These are phyloP conservation scores for Arthrobotrys pseudoclavata DNA, from an alignment of 2,329 filamentous ascomycete genomes.

Conservation along the genomic window DNA sequence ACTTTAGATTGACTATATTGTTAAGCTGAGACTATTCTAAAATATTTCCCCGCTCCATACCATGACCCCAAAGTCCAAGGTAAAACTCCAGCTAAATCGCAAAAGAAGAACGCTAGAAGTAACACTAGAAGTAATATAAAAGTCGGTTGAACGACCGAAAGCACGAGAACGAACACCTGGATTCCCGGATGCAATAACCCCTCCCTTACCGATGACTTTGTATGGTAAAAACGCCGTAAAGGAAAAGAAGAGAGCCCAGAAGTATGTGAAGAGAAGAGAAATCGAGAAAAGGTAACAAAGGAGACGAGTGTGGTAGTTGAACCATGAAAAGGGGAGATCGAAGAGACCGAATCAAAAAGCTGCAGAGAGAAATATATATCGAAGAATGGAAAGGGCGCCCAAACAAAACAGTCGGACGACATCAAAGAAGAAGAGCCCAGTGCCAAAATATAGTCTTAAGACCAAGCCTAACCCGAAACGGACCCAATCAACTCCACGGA, in stretches of 20 bases:
- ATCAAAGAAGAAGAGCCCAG: conserved; percentile 4
- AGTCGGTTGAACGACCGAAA: conserved; percentile 10
- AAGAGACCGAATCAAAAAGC: background rate
- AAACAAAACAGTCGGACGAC: background rate
- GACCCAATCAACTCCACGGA: background rate
- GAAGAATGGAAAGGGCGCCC: background rate
- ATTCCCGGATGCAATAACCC: conserved; percentile 21
- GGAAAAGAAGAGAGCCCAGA: conserved; percentile 1
- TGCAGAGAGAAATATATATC: conserved; percentile 5
- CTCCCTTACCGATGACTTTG: conserved; percentile 7
- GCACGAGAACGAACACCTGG: conserved; percentile 8
- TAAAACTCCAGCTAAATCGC: conserved; percentile 2
- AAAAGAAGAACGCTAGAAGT: background rate
- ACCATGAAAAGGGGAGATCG: background rate
- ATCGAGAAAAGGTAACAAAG: background rate
- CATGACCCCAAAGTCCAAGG: conserved; percentile 5
- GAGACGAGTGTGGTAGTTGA: background rate
- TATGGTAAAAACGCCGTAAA: conserved; percentile 8
- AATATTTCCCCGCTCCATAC: background rate
- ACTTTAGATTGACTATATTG: background rate
- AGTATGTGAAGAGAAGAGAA: conserved; percentile 23
- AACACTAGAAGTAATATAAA: background rate
- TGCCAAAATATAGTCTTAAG: background rate
- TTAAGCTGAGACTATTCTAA: background rate
- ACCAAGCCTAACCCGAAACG: background rate